Percentiles rank a stretch among this genome's conserved stretches.
Conservation (phyloP, 2,329 filamentous ascomycete species). For the Arachnopeziza araneosa region DNA sequence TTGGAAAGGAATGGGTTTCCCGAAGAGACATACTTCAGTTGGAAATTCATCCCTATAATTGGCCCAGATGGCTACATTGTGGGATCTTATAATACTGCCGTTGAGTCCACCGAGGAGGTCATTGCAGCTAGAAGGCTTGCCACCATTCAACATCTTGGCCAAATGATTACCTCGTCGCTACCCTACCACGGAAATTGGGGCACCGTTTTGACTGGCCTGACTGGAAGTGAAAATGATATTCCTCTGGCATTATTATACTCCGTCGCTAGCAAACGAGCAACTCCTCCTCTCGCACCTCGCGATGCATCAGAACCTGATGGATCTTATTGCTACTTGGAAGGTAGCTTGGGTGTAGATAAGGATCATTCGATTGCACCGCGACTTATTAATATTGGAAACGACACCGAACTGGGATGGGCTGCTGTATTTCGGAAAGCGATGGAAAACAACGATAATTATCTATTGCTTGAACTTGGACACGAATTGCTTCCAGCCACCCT, state of each 20-base stretch:
- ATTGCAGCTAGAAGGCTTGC: neutral
- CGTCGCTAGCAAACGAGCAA: neutral
- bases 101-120: neutral
- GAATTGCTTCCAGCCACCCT: neutral
- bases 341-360: neutral
- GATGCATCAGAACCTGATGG: neutral
- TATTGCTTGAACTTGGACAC: neutral
- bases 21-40: neutral
- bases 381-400: neutral
- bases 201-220: neutral
- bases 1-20: neutral
- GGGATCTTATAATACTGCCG: neutral
- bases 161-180: neutral
- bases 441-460: neutral
- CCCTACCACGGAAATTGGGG: neutral
- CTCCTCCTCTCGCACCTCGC: neutral
- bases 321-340: neutral
- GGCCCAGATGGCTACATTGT: neutral
- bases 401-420: neutral
- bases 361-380: neutral
- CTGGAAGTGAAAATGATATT: neutral
- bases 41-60: neutral
- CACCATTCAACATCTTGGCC: neutral
- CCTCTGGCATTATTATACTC: neutral
- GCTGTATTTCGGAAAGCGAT: neutral